Percentiles rank a stretch among this genome's conserved stretches.
These are phyloP conservation scores for Kurtzmaniella cleridarum DNA, from an alignment of 805 yeast genomes.

Conservation along the genomic window DNA sequence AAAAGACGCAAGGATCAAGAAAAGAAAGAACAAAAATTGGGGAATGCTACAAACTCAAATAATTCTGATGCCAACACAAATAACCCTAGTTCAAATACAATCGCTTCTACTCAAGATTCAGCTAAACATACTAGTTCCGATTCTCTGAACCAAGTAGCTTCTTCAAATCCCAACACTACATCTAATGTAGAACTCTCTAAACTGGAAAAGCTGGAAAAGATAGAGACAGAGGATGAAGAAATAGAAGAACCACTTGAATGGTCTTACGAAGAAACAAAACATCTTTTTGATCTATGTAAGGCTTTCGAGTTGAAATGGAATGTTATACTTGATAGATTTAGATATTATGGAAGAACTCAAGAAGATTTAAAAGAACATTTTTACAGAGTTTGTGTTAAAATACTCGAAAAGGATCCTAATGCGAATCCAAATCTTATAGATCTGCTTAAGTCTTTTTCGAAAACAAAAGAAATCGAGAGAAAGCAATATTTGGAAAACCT, in stretches of 20 bases:
- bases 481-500: conserved; percentile 75
- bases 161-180: conserved; percentile 16
- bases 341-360: conserved; percentile 37
- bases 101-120: neutral
- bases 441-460: conserved; percentile 58
- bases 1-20: conserved; percentile 4
- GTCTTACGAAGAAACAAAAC: conserved; percentile 72
- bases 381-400: conserved; percentile 58
- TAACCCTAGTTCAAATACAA: neutral
- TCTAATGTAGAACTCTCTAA: neutral
- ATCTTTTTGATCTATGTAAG: conserved; percentile 68
- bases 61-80: conserved; percentile 8
- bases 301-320: conserved; percentile 62
- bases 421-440: conserved; percentile 47
- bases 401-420: conserved; percentile 39
- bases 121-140: neutral
- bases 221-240: conserved; percentile 32
- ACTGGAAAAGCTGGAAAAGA: conserved; percentile 11
- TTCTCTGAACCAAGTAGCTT: neutral
- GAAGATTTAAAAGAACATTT: conserved; percentile 85
- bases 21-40: conserved; percentile 7
- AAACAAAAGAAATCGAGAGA: conserved; percentile 68
- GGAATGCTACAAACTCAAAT: neutral
- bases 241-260: conserved; percentile 42
- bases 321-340: conserved; percentile 58